phyloP scores from a whole-genome alignment of 805 yeast genomes.

The Cyberlindnera maclurae region DNA sequence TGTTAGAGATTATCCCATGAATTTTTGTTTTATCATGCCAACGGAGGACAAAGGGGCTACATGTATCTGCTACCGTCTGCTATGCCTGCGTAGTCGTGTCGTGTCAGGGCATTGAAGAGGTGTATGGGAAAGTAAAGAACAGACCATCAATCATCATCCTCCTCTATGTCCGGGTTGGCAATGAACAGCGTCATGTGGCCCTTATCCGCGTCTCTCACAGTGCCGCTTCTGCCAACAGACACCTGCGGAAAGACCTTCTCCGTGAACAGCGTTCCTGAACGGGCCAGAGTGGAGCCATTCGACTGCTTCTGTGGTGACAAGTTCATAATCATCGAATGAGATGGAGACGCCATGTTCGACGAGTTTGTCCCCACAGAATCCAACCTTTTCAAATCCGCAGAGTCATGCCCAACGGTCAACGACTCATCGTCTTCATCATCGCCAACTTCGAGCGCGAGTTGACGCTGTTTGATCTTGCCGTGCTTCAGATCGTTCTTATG shows the following conservation, averaged over 20 bases:
- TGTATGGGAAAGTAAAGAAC: neutral
- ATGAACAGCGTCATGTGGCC: constrained; percentile 38
- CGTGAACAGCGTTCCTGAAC: constrained; percentile 20
- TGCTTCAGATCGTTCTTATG: constrained; percentile 45
- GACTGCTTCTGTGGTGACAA: constrained; percentile 11
- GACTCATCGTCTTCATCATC: constrained; percentile 38
- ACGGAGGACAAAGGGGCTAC: too few species aligned
- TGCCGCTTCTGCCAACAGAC: constrained; percentile 27
- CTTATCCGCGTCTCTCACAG: constrained; percentile 31
- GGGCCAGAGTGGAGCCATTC: neutral
- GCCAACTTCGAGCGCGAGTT: constrained; percentile 71
- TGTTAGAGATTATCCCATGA: too few species aligned
- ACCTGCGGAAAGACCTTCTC: constrained; percentile 14
- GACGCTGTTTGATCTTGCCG: constrained; percentile 54
- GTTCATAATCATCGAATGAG: constrained; percentile 5
- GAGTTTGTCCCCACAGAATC: constrained; percentile 4
- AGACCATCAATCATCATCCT: constrained; percentile 21
- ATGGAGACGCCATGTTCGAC: constrained; percentile 4
- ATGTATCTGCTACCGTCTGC: too few species aligned
- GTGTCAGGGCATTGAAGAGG: too few species aligned
- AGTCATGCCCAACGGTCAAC: constrained; percentile 4
- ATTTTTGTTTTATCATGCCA: too few species aligned
- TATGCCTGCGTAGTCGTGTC: too few species aligned
- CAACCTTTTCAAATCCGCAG: constrained; percentile 14
- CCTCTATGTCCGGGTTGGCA: constrained; percentile 52